Conservation (phyloP, 2,329 filamentous ascomycete species). For the Pezizomycotina sp. region DNA sequence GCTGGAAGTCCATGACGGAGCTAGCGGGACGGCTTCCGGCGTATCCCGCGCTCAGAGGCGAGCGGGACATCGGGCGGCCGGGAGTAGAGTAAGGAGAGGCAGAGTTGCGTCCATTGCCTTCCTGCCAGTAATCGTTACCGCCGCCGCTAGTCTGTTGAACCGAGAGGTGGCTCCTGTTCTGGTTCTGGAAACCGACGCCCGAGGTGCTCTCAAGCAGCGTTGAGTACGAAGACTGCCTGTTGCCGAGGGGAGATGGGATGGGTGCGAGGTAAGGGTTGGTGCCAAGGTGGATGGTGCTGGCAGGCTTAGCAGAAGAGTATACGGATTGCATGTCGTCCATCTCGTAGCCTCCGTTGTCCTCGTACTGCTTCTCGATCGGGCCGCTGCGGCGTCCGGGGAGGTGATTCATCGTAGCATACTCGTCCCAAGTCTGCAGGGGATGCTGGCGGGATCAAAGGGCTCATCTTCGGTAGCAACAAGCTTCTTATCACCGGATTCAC, state of each 20-base stretch:
- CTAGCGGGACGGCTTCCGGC: constrained; percentile 22
- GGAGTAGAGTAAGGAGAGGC: constrained; percentile 30
- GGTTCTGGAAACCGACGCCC: constrained; percentile 11
- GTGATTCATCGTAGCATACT: constrained; percentile 73
- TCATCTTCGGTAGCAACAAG: constrained; percentile 69
- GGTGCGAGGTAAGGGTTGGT: constrained; percentile 62
- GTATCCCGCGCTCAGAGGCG: constrained; percentile 22
- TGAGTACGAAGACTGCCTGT: constrained; percentile 26
- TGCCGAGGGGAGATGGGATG: constrained; percentile 54
- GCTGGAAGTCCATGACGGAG: constrained; percentile 41
- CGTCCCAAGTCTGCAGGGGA: constrained; percentile 92
- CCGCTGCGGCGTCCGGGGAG: constrained; percentile 68
- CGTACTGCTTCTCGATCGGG: constrained; percentile 51
- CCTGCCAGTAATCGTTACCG: constrained; percentile 27
- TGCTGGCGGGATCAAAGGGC: constrained; percentile 81
- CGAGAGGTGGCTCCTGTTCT: constrained; percentile 33
- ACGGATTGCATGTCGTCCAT: constrained; percentile 97
- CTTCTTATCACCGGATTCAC: constrained; percentile 80
- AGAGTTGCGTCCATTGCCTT: constrained; percentile 19
- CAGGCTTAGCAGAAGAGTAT: constrained; percentile 78
- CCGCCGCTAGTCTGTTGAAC: constrained; percentile 43
- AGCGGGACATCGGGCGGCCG: constrained; percentile 22
- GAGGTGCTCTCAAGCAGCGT: constrained; percentile 20
- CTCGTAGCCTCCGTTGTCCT: constrained; percentile 59
- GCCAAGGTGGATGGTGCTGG: constrained; percentile 56